Evolutionary conservation across 352 stramenopile species (phyloP), one percentile per base, ranked within the genome.

Genomic region (Pythium aristosporum): DNA sequence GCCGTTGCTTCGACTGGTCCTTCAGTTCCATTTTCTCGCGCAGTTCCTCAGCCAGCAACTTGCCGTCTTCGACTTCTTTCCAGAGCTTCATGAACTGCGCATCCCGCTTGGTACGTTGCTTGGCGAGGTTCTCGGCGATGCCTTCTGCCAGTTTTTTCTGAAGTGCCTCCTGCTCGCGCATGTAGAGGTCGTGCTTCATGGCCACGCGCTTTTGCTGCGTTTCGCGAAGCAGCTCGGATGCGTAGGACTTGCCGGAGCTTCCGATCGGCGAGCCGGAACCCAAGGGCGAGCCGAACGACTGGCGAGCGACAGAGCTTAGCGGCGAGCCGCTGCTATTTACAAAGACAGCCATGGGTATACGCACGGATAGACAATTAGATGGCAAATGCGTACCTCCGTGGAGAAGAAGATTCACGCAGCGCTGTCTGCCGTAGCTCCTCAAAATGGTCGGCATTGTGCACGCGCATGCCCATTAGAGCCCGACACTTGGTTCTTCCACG

Each of bases 111-210:
- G 73, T 82, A 36, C 77, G 78, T 39, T 90, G 77, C 48, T 85
- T 82, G 50, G 85, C 67, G 0, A 92, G 58, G 37, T 80, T 87
- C 46, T 92, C 83, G 0, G 80, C 77, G 50, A 89, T 87, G n/a
- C 68, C 73, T 30, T 86, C 77, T 0, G 74, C 61, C 10, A 92
- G 60, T 39, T 92, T 87, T 44, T 82, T 80, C 49, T 81, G 69
- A 56, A 85, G 69, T 11, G 68, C 74, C 36, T 89, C 79, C 56
- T 89, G 80, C 57, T 92, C 83, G 46, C 82, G 83, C 59, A 76
- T 66, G 63, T 92, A 87, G 30, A 90, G 56, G 57, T 90, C 83
- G 57, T 92, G 77, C 57, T 92, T 92, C 75, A 90, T 85, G 2
- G 70, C 30, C 58, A 90, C 74, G 13, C 83, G 80, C 81, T 87